A percentile compares a stretch with the other conserved stretches of the same genome.
These are phyloP conservation scores for Miscanthus sacchariflorus DNA, from an alignment of 202 grass and related monocot genomes.

Conservation along the genomic window DNA sequence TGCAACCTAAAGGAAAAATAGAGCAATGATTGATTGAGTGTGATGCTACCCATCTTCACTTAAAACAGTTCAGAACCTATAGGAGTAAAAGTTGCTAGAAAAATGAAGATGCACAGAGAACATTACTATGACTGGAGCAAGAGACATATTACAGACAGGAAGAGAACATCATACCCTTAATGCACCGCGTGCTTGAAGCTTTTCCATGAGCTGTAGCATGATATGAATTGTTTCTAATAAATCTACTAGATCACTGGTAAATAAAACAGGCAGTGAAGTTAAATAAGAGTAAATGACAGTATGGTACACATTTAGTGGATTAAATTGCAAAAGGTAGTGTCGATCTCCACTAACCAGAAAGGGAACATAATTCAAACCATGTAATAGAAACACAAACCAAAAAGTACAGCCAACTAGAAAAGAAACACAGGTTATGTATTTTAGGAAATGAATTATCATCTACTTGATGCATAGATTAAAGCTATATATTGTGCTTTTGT, in stretches of 20 bases:
- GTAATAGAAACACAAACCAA: slow-evolving; percentile 4
- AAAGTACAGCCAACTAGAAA: not conserved
- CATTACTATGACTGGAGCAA: slow-evolving; percentile 14
- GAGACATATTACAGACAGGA: slow-evolving; percentile 10
- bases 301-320: slow-evolving; percentile 12
- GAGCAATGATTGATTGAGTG: slow-evolving; percentile 6
- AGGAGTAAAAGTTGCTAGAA: slow-evolving; percentile 30
- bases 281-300: slow-evolving; percentile 31
- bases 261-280: slow-evolving; percentile 42
- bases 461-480: slow-evolving; percentile 25
- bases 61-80: slow-evolving; percentile 24
- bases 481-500: slow-evolving; percentile 25
- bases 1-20: slow-evolving; percentile 66
- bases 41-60: slow-evolving; percentile 33
- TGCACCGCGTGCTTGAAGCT: slow-evolving; percentile 81
- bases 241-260: slow-evolving; percentile 92
- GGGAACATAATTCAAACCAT: slow-evolving; percentile 26
- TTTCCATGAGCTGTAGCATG: slow-evolving; percentile 95
- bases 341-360: slow-evolving; percentile 28
- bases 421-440: not conserved
- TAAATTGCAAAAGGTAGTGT: slow-evolving; percentile 29
- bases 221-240: slow-evolving; percentile 93
- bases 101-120: slow-evolving; percentile 9
- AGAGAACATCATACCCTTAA: slow-evolving; percentile 77
- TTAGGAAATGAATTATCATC: not conserved